phyloP scores from a whole-genome alignment of 306 rosid genomes.

The Cucumis hystrix region DNA sequence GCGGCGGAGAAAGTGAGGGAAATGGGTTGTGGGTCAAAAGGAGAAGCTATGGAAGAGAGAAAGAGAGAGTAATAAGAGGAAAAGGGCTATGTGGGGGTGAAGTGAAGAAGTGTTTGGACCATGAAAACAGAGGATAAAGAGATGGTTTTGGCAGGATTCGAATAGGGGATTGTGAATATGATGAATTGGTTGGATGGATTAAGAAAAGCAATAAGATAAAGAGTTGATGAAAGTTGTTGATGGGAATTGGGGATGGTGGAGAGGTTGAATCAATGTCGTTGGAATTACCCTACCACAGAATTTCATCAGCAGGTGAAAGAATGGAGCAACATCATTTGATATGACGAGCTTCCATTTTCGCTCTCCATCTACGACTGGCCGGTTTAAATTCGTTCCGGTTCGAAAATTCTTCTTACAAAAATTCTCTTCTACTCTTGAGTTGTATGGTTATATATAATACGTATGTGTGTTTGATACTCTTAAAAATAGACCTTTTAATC shows the following conservation, averaged over 20 bases:
- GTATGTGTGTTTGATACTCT: too few relatives aligned
- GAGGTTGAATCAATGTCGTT: neutral
- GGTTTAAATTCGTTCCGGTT: neutral
- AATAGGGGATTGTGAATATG: neutral
- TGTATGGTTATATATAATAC: too few relatives aligned
- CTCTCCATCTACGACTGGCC: neutral
- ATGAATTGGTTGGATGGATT: neutral
- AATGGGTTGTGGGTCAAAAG: neutral
- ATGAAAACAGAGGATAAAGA: neutral
- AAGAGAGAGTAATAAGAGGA: neutral
- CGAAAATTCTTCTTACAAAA: neutral
- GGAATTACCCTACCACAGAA: neutral
- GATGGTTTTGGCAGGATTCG: neutral
- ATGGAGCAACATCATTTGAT: neutral
- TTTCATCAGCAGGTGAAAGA: neutral
- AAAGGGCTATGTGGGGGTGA: neutral
- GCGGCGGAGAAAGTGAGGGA: neutral
- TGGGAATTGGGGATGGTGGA: neutral
- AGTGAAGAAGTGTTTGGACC: neutral
- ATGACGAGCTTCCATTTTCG: neutral
- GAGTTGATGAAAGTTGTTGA: neutral
- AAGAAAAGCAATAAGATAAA: neutral
- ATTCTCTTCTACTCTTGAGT: too few relatives aligned
- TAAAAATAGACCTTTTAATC: too few relatives aligned
- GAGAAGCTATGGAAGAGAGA: neutral